A percentile compares a stretch with the other conserved stretches of the same genome.
These are phyloP conservation scores for Obba rivulosa DNA, from an alignment of 768 basidiomycete species.

Conservation along the genomic window DNA sequence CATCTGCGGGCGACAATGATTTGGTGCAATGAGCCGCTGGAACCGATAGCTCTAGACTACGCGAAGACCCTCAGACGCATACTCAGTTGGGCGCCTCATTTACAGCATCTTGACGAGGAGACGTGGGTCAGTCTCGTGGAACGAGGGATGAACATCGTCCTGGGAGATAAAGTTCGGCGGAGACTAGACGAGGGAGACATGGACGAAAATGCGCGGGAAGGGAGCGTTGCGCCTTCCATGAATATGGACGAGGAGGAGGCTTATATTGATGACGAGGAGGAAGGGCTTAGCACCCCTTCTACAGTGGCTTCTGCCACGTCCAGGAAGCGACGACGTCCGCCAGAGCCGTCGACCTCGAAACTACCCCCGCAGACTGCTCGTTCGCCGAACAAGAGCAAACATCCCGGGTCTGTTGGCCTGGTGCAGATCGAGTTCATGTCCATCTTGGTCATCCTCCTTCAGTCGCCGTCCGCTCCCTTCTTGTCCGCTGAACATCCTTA, in stretches of 20 bases:
- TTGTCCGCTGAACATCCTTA: slow-evolving; percentile 36
- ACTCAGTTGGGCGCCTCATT: slow-evolving; percentile 64
- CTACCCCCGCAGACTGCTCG: slow-evolving; percentile 5
- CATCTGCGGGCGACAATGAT: slow-evolving; percentile 63
- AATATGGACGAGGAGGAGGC: slow-evolving; percentile 25
- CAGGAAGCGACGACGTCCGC: slow-evolving; percentile 3
- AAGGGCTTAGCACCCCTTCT: not conserved
- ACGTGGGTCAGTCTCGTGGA: slow-evolving; percentile 67
- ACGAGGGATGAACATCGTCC: slow-evolving; percentile 71
- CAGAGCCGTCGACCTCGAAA: slow-evolving; percentile 4
- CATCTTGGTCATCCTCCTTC: slow-evolving; percentile 55
- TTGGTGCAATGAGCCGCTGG: slow-evolving; percentile 46
- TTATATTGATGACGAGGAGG: not conserved
- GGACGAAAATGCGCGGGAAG: slow-evolving; percentile 23
- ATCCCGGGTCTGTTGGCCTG: slow-evolving; percentile 25
- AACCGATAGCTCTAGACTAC: slow-evolving; percentile 72
- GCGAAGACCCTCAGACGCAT: slow-evolving; percentile 69
- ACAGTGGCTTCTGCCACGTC: not conserved
- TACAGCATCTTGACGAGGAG: slow-evolving; percentile 63
- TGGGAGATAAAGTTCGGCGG: slow-evolving; percentile 50
- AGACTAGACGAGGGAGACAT: slow-evolving; percentile 25
- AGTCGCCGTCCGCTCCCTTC: slow-evolving; percentile 54
- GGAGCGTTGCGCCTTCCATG: slow-evolving; percentile 26
- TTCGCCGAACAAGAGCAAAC: slow-evolving; percentile 15
- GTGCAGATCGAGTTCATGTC: slow-evolving; percentile 72